Base-by-base conservation (phyloP, 1,284 basidiomycete species). In the Sporisorium reilianum region DNA sequence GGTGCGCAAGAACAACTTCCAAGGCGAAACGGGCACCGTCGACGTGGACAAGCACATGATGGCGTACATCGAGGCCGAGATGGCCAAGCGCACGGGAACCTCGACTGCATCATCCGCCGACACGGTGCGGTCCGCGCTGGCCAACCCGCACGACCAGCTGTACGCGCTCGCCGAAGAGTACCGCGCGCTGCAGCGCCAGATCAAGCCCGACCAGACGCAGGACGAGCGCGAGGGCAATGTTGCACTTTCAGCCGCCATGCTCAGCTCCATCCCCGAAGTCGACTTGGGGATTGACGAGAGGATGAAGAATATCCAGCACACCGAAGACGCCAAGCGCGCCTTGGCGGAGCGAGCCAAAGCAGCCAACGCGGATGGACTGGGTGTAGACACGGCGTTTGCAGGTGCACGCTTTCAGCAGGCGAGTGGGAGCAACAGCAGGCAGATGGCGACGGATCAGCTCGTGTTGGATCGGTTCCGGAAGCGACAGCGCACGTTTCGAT, bases 21-120 rank as follows among this genome's bases (percentile, higher is more conserved):
- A 96, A 0, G 92, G 94, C 71, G 95, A 98, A 86, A 99, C 95
- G 2, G 97, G 97, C 82, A 90, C 91, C 1, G 88, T 98, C 12
- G 95, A 97, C 81, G 94, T 97, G 7, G 95, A 99, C 86, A 97
- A 97, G 82, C 96, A 98, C 83, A 98, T 98, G 95, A 95, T 98
- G 93, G 93, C 91, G 2, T 98, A 96, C 80, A 98, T 98, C 61
- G 96, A 98, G 82, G 90, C 92, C 79, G 97, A 97, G 84, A 88
- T 99, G 80, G 90, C 89, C 80, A 89, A 93, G 50, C 91, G 91
- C n/a, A 56, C 38, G 14, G 32, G 41, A 32, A 25, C 40, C 36
- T 0, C n/a, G n/a, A n/a, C 18, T 28, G 10, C 28, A 4, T 30
- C 44, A n/a, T 22, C 41, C 11, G 26, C 23, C 23, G 45, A 48